phyloP scores from a whole-genome alignment of 257 asterid genomes.

The Lantana camara region DNA sequence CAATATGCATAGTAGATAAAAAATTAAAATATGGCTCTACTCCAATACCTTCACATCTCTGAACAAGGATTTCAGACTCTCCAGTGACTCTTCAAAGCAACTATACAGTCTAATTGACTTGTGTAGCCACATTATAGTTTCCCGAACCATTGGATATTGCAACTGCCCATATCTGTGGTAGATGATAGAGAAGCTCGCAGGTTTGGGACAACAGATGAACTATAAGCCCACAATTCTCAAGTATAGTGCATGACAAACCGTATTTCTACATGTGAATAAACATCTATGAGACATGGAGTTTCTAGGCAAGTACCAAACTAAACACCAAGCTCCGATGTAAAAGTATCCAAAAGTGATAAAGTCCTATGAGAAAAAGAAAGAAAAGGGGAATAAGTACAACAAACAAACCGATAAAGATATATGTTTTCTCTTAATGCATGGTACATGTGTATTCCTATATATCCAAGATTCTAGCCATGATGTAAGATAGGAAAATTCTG shows the following conservation, averaged over 20 bases:
- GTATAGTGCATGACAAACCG: constrained; percentile 13
- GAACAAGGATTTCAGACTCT: constrained; percentile 73
- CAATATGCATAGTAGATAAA: constrained; percentile 16
- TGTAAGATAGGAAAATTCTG: neutral
- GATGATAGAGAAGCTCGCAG: constrained; percentile 31
- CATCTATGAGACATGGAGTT: constrained; percentile 88
- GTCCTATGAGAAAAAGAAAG: constrained; percentile 55
- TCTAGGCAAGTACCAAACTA: too few relatives aligned
- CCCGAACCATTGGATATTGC: constrained; percentile 86
- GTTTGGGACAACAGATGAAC: constrained; percentile 25
- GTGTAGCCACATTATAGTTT: constrained; percentile 89
- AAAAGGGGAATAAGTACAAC: neutral
- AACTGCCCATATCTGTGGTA: constrained; percentile 81
- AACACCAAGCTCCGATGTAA: too few relatives aligned
- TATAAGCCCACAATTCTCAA: constrained; percentile 19
- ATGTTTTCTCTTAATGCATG: neutral
- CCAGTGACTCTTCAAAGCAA: constrained; percentile 67
- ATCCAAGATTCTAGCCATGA: constrained; percentile 19
- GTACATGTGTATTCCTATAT: neutral
- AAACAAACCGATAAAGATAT: neutral
- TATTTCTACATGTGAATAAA: constrained; percentile 71
- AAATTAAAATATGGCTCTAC: constrained; percentile 9
- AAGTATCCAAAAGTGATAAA: constrained; percentile 80
- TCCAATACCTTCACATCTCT: constrained; percentile 69
- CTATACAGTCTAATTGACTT: constrained; percentile 70